Percentiles rank a stretch among this genome's conserved stretches.
Evolutionary conservation across 805 yeast genomes (phyloP).

Genomic region (Kluyveromyces nonfermentans): DNA sequence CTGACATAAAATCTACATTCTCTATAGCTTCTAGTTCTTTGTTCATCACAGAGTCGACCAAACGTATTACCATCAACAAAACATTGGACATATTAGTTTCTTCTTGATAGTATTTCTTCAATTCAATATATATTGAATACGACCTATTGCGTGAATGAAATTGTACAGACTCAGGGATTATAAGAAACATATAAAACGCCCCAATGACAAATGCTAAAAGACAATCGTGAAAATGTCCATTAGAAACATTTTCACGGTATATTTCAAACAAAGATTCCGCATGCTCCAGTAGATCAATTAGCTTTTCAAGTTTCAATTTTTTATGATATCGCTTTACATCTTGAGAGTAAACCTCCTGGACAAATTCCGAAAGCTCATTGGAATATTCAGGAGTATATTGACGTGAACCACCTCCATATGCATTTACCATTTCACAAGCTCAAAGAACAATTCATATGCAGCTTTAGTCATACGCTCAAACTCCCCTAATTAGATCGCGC

Average conservation of each 20-base stretch:
- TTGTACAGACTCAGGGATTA: constrained; percentile 33
- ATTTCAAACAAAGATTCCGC: constrained; percentile 30
- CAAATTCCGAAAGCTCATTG: constrained; percentile 26
- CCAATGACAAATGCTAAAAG: constrained; percentile 31
- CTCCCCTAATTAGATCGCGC: not conserved
- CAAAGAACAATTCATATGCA: not conserved
- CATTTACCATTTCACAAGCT: not conserved
- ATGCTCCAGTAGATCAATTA: constrained; percentile 31
- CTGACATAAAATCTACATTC: not conserved
- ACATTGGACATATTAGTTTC: constrained; percentile 34
- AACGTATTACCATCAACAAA: constrained; percentile 27
- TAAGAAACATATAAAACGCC: constrained; percentile 29
- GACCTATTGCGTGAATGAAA: constrained; percentile 34
- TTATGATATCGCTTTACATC: constrained; percentile 26
- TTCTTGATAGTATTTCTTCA: constrained; percentile 29
- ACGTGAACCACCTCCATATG: not conserved
- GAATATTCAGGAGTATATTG: constrained; percentile 34
- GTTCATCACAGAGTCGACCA: constrained; percentile 25
- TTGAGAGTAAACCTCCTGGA: constrained; percentile 25
- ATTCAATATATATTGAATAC: constrained; percentile 29
- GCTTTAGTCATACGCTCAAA: not conserved
- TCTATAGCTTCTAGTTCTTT: constrained; percentile 4
- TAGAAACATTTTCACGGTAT: constrained; percentile 16
- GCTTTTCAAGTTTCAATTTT: constrained; percentile 28
- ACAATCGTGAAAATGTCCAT: constrained; percentile 19